Base-by-base conservation (phyloP, 2,329 filamentous ascomycete genomes). In the Botryotinia convoluta region DNA sequence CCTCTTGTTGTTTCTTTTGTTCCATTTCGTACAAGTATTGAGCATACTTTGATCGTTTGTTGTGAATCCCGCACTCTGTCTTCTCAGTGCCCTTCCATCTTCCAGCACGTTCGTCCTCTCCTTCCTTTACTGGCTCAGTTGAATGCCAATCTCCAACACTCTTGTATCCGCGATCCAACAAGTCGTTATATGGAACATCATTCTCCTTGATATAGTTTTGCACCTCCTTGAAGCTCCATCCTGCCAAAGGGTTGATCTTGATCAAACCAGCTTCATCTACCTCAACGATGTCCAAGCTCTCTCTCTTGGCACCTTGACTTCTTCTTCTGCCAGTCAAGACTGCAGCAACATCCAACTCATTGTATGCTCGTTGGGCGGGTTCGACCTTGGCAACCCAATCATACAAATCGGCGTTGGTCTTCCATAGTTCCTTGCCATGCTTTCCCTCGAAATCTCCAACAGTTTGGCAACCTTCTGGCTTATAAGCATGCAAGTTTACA, bases 61-160 rank as follows among this genome's bases (percentile, higher is more conserved):
- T 98, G 89, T 99, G 96, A 81, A 99, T 98, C 65, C 96, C 96
- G 83, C 96, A 99, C 86, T 99, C 96, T 26, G 94, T 97, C 91
- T 99, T 99, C 80, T 88, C 85, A 83, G 94, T 92, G 75, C 96
- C 96, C 88, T 97, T 98, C 96, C 96, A 99, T 78, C 96, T 91
- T 74, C 96, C 96, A 14, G 96, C 92, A 69, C 96, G 92, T 89
- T 99, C 96, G 80, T 98, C 96, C 84, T 99, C 96, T 77, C 93
- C 93, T 74, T 95, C 94, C 76, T 87, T 90, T 75, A 98, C 94
- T 20, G 96, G 95, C 78, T 90, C 92, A 6, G 96, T 99, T 69
- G 94, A 97, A 87, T 99, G 96, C 93, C 95, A 98, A 86, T 99
- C 96, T 75, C 96, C 96, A 76, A 99, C 88, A 77, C 94, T 97